Base-by-base conservation (phyloP, 2,329 filamentous ascomycete species). In the Ceratocystis destructans region DNA sequence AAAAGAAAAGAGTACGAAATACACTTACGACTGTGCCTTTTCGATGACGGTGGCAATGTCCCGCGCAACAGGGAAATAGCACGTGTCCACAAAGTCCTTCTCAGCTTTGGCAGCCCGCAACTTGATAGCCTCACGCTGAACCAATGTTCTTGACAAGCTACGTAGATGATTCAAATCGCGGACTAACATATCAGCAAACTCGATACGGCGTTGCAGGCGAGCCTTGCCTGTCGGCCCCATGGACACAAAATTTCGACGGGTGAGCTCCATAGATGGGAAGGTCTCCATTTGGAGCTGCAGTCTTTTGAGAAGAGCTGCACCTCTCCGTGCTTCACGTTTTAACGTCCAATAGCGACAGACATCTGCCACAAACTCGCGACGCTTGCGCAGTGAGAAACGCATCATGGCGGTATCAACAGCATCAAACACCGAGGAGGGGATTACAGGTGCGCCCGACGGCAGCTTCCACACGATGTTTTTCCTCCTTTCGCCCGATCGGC, bases 291-390 rank as follows among this genome's bases (percentile, higher is more conserved):
- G 92, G 67, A 97, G 78, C 74, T 99, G 94, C 22, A 99, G 80
- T 45, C 94, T 86, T 77, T 97, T 97, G 68, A 99, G 82, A 66
- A 99, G 80, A 3, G 94, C 90, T 37, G 94, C 94, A 61, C 94
- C 94, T 67, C 94, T 83, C 44, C 94, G 86, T 69, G 93, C 89
- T 75, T 99, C 94, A 66, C 94, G 85, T 77, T 99, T 99, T 69
- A 99, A 76, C 0, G 94, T 97, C 94, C 94, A 99, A 76, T 97
- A 99, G 71, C 90, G 91, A 77, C 93, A 97, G 1, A 89, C 89
- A 75, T 96, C 93, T 67, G 90, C 87, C 1, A 95, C 87, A 74
- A 90, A 99, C 68, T 96, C 92, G 73, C 95, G 96, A 64, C 91
- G 85, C 73, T 94, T 95, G 37, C 88, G 85, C 67, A 85, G 78